These are phyloP conservation scores for Teratosphaeria destructans DNA, from an alignment of 2,329 filamentous ascomycete species.

Conservation along the genomic window DNA sequence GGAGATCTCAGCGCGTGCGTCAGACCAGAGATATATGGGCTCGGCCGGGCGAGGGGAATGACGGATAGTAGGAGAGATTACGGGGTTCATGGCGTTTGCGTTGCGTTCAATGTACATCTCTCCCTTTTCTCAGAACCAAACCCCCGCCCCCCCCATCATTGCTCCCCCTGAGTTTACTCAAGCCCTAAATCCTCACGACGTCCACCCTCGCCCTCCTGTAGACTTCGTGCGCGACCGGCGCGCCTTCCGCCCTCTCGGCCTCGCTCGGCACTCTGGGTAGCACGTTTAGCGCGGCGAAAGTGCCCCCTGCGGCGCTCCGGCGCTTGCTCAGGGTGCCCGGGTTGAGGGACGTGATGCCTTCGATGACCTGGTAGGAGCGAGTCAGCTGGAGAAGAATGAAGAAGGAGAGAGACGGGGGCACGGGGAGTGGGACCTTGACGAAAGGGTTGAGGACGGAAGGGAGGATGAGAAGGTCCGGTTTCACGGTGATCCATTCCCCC, in stretches of 20 bases:
- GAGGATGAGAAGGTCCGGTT: constrained; percentile 73
- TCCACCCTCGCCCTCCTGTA: constrained; percentile 80
- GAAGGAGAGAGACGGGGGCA: background rate
- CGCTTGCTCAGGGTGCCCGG: constrained; percentile 80
- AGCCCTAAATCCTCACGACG: constrained; percentile 56
- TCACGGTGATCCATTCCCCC: constrained; percentile 78
- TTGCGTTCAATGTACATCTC: no score
- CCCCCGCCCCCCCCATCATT: background rate
- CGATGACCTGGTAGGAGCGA: constrained; percentile 57
- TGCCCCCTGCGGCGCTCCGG: constrained; percentile 63
- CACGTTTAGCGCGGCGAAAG: constrained; percentile 70
- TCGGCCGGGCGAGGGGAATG: no score
- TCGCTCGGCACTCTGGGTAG: constrained; percentile 53
- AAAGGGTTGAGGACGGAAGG: constrained; percentile 79
- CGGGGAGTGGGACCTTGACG: constrained; percentile 56
- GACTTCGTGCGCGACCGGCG: constrained; percentile 60
- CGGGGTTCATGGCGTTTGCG: no score
- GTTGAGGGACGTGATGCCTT: constrained; percentile 83
- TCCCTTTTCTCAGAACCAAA: background rate
- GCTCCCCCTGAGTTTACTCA: background rate
- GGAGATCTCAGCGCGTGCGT: no score
- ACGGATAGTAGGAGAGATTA: no score
- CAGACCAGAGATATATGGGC: no score
- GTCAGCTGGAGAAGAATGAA: background rate
- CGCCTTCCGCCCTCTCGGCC: constrained; percentile 45